Base-by-base conservation (phyloP, 1,284 basidiomycete genomes). In the Athelia psychrophila region DNA sequence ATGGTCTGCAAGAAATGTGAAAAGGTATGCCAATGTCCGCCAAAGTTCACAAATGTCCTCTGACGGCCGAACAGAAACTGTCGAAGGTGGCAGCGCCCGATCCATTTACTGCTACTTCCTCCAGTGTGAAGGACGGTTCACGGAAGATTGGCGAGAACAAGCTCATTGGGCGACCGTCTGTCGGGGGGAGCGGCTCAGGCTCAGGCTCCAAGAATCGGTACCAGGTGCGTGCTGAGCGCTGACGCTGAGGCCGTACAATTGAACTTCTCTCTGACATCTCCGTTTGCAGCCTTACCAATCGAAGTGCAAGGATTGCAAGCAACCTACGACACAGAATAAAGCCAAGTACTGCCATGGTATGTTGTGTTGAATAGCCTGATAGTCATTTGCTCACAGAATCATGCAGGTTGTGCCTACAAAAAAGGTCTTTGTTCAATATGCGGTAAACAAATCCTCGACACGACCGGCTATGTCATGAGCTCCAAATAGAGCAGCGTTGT, bases 61-160 rank as follows among this genome's bases (percentile, higher is more conserved):
- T 13, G 13, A 30, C 13, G 13, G 27, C 27, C 27, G 13, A 30
- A 30, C 70, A 89, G 86, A 90, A 90, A 87, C 79, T 88, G 52
- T 89, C 87, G 53, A 88, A 87, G 66, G 75, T 91, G 47, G 88
- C 88, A 51, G 88, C 88, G 3, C 88, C 88, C 50, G 88, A 91
- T 70, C 88, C 88, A 27, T 91, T 90, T 70, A 79, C 77, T 38
- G 77, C 86, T 13, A 86, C 85, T 47, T 85, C 86, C 2, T 70
- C 72, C 52, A 81, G 82, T 58, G 86, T 91, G 70, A 91, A 87
- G 71, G 84, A 87, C 20, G 88, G 89, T 48, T 80, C 83, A 20
- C 80, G 91, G 58, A 91, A 82, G 67, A 79, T 93, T 45, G 88
- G 86, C 49, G 90, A 90, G 75, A 92, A 91, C 74, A 92, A 92